Evolutionary conservation across 768 basidiomycete genomes (phyloP).

Genomic region (Suillus sp.): DNA sequence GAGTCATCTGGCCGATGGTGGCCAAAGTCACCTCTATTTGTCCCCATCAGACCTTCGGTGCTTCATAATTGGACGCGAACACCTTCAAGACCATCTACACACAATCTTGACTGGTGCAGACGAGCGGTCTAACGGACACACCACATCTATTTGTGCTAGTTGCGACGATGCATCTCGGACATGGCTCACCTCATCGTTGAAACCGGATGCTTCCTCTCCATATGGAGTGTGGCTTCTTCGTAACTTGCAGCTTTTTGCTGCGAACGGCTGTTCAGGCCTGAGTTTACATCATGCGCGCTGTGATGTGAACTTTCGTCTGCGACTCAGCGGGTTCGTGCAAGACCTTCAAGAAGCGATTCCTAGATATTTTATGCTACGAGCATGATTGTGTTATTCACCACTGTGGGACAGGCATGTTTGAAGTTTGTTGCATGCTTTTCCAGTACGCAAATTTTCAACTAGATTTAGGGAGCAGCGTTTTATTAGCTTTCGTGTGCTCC

Average conservation of each 20-base stretch:
- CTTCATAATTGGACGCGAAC: constrained; percentile 35
- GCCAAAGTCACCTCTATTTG: constrained; percentile 32
- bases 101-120: constrained; percentile 20
- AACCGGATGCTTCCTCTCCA: constrained; percentile 15
- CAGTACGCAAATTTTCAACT: neutral
- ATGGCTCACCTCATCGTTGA: constrained; percentile 17
- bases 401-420: neutral
- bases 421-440: neutral
- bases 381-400: neutral
- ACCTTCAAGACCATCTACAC: constrained; percentile 28
- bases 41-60: constrained; percentile 32
- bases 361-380: constrained; percentile 21
- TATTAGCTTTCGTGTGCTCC: neutral
- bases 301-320: neutral
- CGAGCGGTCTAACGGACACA: constrained; percentile 1
- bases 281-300: constrained; percentile 5
- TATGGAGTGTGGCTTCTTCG: constrained; percentile 26
- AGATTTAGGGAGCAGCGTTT: neutral
- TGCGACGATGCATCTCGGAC: constrained; percentile 14
- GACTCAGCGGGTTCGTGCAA: constrained; percentile 5
- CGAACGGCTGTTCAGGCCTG: neutral
- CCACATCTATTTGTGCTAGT: neutral
- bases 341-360: constrained; percentile 17
- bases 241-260: constrained; percentile 20
- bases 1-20: constrained; percentile 29